Base-by-base conservation (phyloP, 2,329 filamentous ascomycete species). In the Triangularia verruculosa region DNA sequence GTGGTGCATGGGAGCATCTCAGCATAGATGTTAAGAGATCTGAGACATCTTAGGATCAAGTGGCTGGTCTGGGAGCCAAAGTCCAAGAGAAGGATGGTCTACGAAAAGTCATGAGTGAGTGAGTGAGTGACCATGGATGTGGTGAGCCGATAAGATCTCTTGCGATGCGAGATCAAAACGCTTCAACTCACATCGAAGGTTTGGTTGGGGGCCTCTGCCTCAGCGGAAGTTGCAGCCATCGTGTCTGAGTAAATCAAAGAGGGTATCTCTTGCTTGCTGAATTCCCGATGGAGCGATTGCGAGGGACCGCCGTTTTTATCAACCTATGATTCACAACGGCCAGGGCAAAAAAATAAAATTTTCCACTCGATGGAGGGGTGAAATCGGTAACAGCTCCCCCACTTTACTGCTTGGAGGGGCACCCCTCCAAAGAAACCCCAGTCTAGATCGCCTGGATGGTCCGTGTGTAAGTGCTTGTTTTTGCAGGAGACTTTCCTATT, bases 1-100 rank as follows among this genome's bases (percentile, higher is more conserved):
- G 90, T 88, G 54, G 89, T 96, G 78, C 93, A 96, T 22, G 91
- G 91, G 52, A 96, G 86, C 88, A 96, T 90, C 80, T 97, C 93
- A 66, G 87, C 87, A 81, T 91, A 97, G 75, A 75, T 70, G 63
- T 70, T 71, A 65, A 54, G 51, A 47, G 39, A 47, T 47, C 39
- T 47, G 39, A 47, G 39, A 47, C 39, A 47, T 47, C 39, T 47
- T 47, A 47, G 39, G 39, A 47, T 47, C 39, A 47, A 47, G 39
- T 47, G 39, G 39, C 39, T 47, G 39, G 39, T 47, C n/a, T 47
- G 39, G 39, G 39, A 47, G 39, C 39, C 39, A 47, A 47, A 47
- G n/a, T 47, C 39, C 39, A 47, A 20, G n/a, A 47, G 39, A 12
- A 47, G 39, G 39, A 47, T 47, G 39, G 39, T 47, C 39, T 47